A percentile compares a stretch with the other conserved stretches of the same genome.
Evolutionary conservation across 352 stramenopile species (phyloP).

Genomic region (Globisporangium camurandrum): DNA sequence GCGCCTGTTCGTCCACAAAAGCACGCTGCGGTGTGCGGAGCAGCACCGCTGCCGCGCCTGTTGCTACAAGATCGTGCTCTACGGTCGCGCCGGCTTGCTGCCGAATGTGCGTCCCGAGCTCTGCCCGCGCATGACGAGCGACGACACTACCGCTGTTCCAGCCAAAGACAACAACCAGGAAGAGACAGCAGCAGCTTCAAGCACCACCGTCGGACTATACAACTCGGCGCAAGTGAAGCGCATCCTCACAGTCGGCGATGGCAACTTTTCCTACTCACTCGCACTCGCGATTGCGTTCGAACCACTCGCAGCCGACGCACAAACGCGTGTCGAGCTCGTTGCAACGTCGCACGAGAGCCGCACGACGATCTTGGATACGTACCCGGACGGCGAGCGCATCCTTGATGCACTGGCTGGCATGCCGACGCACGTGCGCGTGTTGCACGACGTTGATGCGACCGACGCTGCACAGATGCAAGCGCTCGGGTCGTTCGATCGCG

Average conservation of each 20-base stretch:
- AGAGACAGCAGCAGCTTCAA: neutral
- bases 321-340: conserved; percentile 44
- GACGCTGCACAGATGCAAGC: conserved; percentile 59
- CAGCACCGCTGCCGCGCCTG: conserved; percentile 69
- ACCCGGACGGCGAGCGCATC: conserved; percentile 84
- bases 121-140: conserved; percentile 41
- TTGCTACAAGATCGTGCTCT: conserved; percentile 83
- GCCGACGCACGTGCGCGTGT: conserved; percentile 46
- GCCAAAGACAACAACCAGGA: neutral
- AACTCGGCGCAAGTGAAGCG: conserved; percentile 30
- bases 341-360: conserved; percentile 90
- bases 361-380: conserved; percentile 83
- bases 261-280: conserved; percentile 95
- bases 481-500: conserved; percentile 81
- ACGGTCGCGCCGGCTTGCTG: conserved; percentile 40
- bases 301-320: neutral
- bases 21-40: conserved; percentile 65
- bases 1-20: conserved; percentile 51
- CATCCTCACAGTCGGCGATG: conserved; percentile 92
- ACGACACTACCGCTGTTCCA: neutral
- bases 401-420: conserved; percentile 58
- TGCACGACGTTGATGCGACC: conserved; percentile 90
- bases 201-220: conserved; percentile 43
- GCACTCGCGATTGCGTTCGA: conserved; percentile 69
- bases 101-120: conserved; percentile 75